Conservation (phyloP, 495 filamentous ascomycete species). For the Trichoderma asperelloides region DNA sequence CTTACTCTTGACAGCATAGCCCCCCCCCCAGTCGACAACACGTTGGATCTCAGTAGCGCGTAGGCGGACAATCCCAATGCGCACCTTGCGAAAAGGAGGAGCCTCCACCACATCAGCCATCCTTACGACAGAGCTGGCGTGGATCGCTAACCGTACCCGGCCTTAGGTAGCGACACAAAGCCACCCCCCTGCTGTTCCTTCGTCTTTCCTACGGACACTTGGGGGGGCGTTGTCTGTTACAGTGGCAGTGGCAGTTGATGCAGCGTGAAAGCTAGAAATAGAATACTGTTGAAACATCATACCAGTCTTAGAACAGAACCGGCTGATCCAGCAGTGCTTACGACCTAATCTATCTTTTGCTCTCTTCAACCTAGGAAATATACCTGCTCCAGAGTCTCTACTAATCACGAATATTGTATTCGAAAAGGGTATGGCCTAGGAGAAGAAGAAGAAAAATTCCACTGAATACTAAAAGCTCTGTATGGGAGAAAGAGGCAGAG, state of each 20-base stretch:
- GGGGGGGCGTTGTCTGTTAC: neutral
- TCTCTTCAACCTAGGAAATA: neutral
- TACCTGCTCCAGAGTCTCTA: neutral
- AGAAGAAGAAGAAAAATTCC: no score
- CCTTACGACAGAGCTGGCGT: neutral
- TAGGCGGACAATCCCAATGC: neutral
- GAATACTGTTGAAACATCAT: neutral
- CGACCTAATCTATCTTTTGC: neutral
- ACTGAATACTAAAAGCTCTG: neutral
- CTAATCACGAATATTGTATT: neutral
- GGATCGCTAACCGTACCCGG: constrained; percentile 5
- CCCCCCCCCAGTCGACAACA: neutral
- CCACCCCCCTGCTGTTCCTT: neutral
- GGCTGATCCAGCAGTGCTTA: neutral
- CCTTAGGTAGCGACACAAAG: neutral
- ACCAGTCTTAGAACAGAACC: neutral
- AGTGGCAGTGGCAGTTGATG: neutral
- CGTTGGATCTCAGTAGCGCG: no score
- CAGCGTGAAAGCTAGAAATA: neutral
- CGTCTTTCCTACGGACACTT: neutral
- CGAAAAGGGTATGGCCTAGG: no score
- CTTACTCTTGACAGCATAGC: neutral
- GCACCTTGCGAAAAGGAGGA: neutral
- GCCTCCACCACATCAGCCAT: neutral
- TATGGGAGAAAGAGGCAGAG: neutral